Base-by-base conservation (phyloP, 208 protist genomes). In the Porcisia deanei region DNA sequence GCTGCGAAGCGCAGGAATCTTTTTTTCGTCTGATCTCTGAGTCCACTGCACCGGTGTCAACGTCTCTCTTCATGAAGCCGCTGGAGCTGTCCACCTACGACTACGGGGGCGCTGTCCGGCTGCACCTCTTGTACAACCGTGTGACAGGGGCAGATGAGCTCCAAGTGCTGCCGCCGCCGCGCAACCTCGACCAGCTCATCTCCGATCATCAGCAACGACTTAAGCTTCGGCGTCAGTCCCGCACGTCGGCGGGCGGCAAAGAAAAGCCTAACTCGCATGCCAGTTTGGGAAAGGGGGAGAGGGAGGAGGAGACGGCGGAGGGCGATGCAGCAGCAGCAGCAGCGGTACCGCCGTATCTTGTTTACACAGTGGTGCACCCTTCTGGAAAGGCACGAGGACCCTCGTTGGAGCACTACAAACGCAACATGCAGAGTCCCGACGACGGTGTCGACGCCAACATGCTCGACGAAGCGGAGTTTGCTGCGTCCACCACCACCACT, bases 1-100 rank as follows among this genome's bases (percentile, higher is more conserved):
- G 76, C 30, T 72, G 66, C 49, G 71, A 85, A 30, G 73, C 74
- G 64, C 80, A 86, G 79, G 61, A 58, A 6, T 72, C 67, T 37
- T 76, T 87, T 30, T 82, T 89, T 54, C 72, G 83, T 34, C 76
- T 83, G 12, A 77, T 89, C 25, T 71, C 82, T 1, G 76, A 73
- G 68, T 79, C 82, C 1, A 87, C 83, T 3, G 78, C 83, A 43
- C 85, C 85, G 39, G 76, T 79, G n/a, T 82, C 82, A 10, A 78
- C 81, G 14, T 79, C 79, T n/a, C 79, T 77, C 70, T 87, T 87
- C 43, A 89, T 87, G 82, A 73, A 78, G 54, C 85, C 85, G 39
- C 67, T 89, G 34, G 80, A 84, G 43, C 53, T 77, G 41, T 53
- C 60, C 74, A 68, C 61, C 22, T 89, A 85, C 80, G 85, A 89